phyloP scores from a whole-genome alignment of 768 basidiomycete species.

The Kwoniella pini region DNA sequence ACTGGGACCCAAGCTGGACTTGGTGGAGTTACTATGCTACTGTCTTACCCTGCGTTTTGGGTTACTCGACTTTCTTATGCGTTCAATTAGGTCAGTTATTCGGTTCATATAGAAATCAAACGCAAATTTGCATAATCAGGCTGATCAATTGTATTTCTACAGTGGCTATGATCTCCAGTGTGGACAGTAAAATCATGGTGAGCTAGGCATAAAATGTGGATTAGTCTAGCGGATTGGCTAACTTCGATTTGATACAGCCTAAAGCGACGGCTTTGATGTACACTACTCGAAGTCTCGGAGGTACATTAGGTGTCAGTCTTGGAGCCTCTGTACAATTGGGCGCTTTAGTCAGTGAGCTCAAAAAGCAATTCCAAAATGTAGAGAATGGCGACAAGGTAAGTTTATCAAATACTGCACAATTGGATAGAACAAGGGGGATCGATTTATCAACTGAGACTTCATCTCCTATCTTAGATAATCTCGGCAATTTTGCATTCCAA shows the following conservation, averaged over 20 bases:
- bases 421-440: too few relatives aligned
- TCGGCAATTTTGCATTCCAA: conserved; percentile 50
- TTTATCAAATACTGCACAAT: too few relatives aligned
- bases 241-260: too few relatives aligned
- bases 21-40: conserved; percentile 44
- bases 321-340: conserved; percentile 50
- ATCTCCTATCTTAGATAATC: conserved; percentile 43
- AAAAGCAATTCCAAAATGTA: conserved; percentile 12
- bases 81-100: conserved; percentile 41
- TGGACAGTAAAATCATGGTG: conserved; percentile 50
- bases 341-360: conserved; percentile 31
- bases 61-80: conserved; percentile 51
- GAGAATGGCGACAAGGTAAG: conserved; percentile 34
- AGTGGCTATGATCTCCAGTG: conserved; percentile 50
- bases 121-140: neutral
- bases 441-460: too few relatives aligned
- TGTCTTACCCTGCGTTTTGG: conserved; percentile 44
- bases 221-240: too few relatives aligned
- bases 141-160: neutral
- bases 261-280: conserved; percentile 53
- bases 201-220: conserved; percentile 7
- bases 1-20: conserved; percentile 40
- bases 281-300: conserved; percentile 50
- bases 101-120: neutral
- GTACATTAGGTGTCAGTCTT: conserved; percentile 46